Evolutionary conservation across 2,329 filamentous ascomycete species (phyloP).

Genomic region (Aspergillus tanneri): DNA sequence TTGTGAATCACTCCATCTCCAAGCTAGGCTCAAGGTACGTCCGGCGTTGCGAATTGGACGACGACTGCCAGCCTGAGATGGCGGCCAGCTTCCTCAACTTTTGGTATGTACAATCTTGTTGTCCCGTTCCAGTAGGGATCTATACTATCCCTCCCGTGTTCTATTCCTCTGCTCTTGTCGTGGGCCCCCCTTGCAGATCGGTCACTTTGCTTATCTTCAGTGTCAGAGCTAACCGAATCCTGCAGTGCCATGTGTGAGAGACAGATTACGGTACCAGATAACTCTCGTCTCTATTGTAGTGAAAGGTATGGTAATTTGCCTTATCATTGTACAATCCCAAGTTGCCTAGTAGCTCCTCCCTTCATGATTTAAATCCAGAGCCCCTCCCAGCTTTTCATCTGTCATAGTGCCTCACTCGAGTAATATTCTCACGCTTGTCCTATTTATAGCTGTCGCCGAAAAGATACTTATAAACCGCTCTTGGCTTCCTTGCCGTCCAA

Average conservation of each 20-base stretch:
- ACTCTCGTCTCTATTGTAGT: conserved; percentile 63
- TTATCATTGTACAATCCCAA: conserved; percentile 15
- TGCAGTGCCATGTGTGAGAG: conserved; percentile 63
- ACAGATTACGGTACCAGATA: conserved; percentile 62
- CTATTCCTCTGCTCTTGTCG: conserved; percentile 18
- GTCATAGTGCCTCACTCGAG: conserved; percentile 6
- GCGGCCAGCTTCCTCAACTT: conserved; percentile 47
- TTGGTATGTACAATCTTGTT: conserved; percentile 38
- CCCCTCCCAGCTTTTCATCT: conserved; percentile 5
- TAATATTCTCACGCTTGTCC: conserved; percentile 5
- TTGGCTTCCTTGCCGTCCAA: conserved; percentile 39
- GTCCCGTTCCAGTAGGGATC: not conserved
- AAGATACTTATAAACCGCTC: conserved; percentile 48
- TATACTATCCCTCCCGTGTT: conserved; percentile 14
- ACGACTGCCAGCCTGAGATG: conserved; percentile 40
- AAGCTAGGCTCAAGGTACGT: conserved; percentile 34
- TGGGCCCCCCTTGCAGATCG: conserved; percentile 19
- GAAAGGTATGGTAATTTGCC: conserved; percentile 53
- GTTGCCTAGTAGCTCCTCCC: conserved; percentile 5
- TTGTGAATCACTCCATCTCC: conserved; percentile 30
- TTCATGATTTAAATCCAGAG: conserved; percentile 12
- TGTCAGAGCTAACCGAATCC: conserved; percentile 27
- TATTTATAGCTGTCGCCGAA: conserved; percentile 44
- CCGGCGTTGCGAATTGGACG: conserved; percentile 21
- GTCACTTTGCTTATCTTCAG: conserved; percentile 22